Conservation (phyloP, 2,329 filamentous ascomycete genomes). For the Ceratocystis lukuohia region DNA sequence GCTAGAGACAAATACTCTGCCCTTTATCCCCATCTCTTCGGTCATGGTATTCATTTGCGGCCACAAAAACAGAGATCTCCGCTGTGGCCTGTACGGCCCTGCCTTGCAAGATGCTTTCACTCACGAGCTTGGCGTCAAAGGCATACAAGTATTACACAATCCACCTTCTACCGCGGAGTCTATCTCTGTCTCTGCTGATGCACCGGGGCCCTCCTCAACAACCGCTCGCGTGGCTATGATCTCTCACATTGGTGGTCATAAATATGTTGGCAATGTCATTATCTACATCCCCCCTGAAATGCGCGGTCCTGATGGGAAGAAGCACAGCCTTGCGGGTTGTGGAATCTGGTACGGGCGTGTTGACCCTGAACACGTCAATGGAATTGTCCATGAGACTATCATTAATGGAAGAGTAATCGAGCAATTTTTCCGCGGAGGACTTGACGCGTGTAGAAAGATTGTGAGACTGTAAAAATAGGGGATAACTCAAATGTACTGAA, state of each 20-base stretch:
- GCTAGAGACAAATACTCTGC: constrained; percentile 32
- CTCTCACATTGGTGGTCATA: constrained; percentile 73
- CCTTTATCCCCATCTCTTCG: constrained; percentile 42
- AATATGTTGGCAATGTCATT: constrained; percentile 75
- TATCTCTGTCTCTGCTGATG: background rate
- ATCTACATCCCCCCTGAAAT: constrained; percentile 55
- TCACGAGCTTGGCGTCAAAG: constrained; percentile 34
- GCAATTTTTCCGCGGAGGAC: constrained; percentile 60
- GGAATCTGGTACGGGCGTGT: constrained; percentile 77
- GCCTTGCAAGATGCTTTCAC: constrained; percentile 56
- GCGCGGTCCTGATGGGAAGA: constrained; percentile 19
- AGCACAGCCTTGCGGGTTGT: constrained; percentile 50
- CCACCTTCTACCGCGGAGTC: background rate
- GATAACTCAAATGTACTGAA: background rate
- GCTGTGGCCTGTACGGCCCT: constrained; percentile 73
- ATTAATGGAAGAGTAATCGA: constrained; percentile 51
- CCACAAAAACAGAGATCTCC: constrained; percentile 65
- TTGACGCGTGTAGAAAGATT: constrained; percentile 42
- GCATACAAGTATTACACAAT: constrained; percentile 34
- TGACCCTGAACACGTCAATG: constrained; percentile 61
- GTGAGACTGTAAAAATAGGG: background rate
- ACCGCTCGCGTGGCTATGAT: constrained; percentile 54
- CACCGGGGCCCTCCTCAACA: background rate
- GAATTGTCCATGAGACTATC: constrained; percentile 59
- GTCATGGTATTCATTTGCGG: constrained; percentile 77